Conservation (phyloP, 2,329 filamentous ascomycete genomes). For the Volutella citrinella region DNA sequence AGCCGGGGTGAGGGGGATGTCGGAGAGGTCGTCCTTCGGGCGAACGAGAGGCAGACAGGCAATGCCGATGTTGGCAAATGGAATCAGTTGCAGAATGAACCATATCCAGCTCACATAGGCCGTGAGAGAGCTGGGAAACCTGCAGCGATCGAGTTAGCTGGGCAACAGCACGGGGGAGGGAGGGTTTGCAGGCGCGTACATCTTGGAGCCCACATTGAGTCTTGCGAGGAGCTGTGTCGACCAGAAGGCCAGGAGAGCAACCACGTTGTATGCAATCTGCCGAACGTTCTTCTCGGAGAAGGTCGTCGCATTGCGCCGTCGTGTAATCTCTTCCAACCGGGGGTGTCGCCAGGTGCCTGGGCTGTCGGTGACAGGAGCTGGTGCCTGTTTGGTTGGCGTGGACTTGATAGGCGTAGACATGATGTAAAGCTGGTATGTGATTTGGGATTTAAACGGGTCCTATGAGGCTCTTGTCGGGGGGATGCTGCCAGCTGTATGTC, state of each 20-base stretch:
- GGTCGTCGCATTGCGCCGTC: conserved; percentile 71
- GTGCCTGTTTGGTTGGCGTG: conserved; percentile 42
- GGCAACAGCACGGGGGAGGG: conserved; percentile 2
- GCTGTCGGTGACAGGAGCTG: conserved; percentile 45
- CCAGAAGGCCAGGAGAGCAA: conserved; percentile 41
- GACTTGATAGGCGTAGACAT: conserved; percentile 32
- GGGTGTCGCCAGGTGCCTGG: conserved; percentile 91
- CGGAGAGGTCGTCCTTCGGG: conserved; percentile 72
- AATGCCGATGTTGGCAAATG: conserved; percentile 66
- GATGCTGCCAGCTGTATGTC: too few relatives aligned
- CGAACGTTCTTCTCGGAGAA: conserved; percentile 77
- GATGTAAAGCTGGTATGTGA: conserved; percentile 1
- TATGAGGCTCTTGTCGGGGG: too few relatives aligned
- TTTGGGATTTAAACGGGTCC: too few relatives aligned
- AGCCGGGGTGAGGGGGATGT: conserved; percentile 75
- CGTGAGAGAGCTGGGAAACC: conserved; percentile 30
- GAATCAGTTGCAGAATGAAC: conserved; percentile 51
- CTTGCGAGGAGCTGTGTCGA: conserved; percentile 32
- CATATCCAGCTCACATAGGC: conserved; percentile 43
- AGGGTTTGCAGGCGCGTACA: conserved; percentile 32
- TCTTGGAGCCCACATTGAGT: conserved; percentile 34
- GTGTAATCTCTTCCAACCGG: conserved; percentile 79
- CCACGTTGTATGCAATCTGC: conserved; percentile 65
- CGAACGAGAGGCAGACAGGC: conserved; percentile 72
- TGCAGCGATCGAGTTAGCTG: conserved; percentile 22